Conservation (phyloP, 306 rosid genomes). For the Medicago arabica region DNA sequence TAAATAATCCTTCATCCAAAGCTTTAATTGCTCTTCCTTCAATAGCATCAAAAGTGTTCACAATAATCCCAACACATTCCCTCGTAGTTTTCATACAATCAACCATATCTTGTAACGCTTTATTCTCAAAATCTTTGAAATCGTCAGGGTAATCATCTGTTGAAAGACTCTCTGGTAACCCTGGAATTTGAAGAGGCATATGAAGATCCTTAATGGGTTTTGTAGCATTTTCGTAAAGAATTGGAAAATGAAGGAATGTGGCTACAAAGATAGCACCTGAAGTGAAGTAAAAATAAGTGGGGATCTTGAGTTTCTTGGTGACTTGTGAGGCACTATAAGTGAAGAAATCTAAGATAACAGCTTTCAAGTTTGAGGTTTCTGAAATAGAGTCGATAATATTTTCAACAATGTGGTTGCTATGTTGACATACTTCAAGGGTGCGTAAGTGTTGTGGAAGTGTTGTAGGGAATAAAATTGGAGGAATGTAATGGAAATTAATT, state of each 20-base stretch:
- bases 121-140: not conserved
- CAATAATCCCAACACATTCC: slow-evolving; percentile 14
- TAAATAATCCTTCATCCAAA: slow-evolving; percentile 32
- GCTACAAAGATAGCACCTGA: not conserved
- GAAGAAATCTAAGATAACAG: slow-evolving; percentile 54
- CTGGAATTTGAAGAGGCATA: not conserved
- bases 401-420: slow-evolving; percentile 3
- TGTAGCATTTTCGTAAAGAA: not conserved
- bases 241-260: not conserved
- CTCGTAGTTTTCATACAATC: not conserved
- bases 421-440: slow-evolving; percentile 12
- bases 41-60: slow-evolving; percentile 2
- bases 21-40: slow-evolving; percentile 10
- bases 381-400: slow-evolving; percentile 13
- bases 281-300: not conserved
- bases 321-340: slow-evolving; percentile 34
- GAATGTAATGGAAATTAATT: slow-evolving; percentile 44
- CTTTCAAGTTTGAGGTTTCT: slow-evolving; percentile 35
- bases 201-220: not conserved
- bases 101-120: not conserved
- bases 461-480: not conserved
- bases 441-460: not conserved
- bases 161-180: not conserved
- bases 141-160: not conserved
- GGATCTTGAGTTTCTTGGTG: not conserved